A percentile compares a stretch with the other conserved stretches of the same genome.
Conservation (phyloP, 2,329 filamentous ascomycete species). For the Saccharata proteae region DNA sequence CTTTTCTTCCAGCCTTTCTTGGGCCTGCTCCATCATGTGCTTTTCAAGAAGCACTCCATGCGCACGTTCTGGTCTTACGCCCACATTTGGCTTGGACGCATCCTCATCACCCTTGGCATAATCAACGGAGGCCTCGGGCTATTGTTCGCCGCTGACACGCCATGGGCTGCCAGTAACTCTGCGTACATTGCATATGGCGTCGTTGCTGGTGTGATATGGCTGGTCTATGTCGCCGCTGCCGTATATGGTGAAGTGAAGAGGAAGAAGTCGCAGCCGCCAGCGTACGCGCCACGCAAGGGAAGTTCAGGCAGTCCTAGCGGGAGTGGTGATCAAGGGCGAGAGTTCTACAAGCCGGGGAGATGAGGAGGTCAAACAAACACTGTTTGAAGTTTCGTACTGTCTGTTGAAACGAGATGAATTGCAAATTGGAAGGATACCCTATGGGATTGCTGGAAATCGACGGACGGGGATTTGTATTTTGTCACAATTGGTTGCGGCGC, state of each 20-base stretch:
- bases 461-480: no score
- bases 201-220: slow-evolving; percentile 22
- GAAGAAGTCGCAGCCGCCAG: slow-evolving; percentile 1
- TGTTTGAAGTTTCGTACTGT: no score
- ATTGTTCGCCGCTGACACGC: slow-evolving; percentile 26
- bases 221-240: slow-evolving; percentile 18
- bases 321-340: no score
- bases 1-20: slow-evolving; percentile 42
- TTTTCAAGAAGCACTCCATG: slow-evolving; percentile 32
- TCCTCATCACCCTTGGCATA: slow-evolving; percentile 37
- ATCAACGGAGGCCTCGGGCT: slow-evolving; percentile 44
- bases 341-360: no score
- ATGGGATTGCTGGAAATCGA: no score
- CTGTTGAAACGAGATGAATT: no score
- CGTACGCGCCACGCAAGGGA: no score
- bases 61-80: slow-evolving; percentile 32
- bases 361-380: no score
- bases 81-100: slow-evolving; percentile 43
- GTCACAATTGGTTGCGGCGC: no score
- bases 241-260: slow-evolving; percentile 18
- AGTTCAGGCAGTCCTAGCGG: no score
- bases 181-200: slow-evolving; percentile 19
- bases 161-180: slow-evolving; percentile 6
- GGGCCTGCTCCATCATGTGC: slow-evolving; percentile 37
- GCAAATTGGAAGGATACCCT: no score